Evolutionary conservation across 306 rosid genomes (phyloP), one percentile per base, ranked within the genome.

Genomic region (Fagus sylvatica): DNA sequence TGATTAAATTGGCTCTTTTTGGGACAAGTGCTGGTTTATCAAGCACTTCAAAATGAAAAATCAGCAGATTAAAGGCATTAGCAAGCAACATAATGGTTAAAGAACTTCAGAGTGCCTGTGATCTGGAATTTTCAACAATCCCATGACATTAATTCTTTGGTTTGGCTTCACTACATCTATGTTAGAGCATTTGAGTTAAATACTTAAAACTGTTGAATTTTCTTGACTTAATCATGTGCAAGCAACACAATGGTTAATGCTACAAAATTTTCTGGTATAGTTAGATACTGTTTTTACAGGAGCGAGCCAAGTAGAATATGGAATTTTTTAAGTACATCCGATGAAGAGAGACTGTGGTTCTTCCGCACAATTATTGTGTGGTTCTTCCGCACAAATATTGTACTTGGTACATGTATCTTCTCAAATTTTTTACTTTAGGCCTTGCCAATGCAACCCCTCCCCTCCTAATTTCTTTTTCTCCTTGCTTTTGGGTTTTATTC

Each of bases 301-400:
- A n/a, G n/a, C 49, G 56, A 78, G 7, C 16, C 16, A 10, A 73
- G 66, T 65, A 78, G 85, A 78, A 76, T 64, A 85, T 28, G 81
- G 92, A 85, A 86, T n/a, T n/a, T 88, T 86, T 54, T 39, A 6
- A 34, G 4, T 46, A 36, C 57, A 13, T 66, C 56, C 60, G 76
- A 75, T 16, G 61, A 81, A 83, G 73, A 79, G 78, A 73, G 86
- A 80, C 51, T 82, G 82, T 71, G 80, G 79, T 82, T n/a, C n/a
- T n/a, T n/a, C n/a, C n/a, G n/a, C n/a, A n/a, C n/a, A n/a, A n/a
- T n/a, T n/a, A n/a, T n/a, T n/a, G n/a, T n/a, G n/a, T n/a, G n/a
- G n/a, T 81, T 81, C 54, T 83, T 76, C 79, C 6, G 48, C 82
- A 33, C 78, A 84, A 85, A 74, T 73, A 33, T 72, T 70, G 71